Evolutionary conservation across 306 rosid species (phyloP), one percentile per base, ranked within the genome.

Genomic region (Fagus sylvatica): DNA sequence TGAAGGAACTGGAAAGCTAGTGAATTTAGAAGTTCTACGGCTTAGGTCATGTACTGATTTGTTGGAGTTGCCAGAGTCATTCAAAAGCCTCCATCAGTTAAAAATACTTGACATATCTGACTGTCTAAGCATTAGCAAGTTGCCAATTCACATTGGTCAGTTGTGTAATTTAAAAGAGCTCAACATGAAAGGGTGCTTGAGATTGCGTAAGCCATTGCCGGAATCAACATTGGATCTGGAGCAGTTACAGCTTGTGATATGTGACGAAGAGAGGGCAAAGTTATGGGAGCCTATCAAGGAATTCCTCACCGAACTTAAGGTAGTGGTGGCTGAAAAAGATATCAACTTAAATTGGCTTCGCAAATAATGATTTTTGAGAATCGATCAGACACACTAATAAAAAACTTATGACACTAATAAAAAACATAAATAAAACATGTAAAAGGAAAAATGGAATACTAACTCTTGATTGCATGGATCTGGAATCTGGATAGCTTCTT

Each of bases 1-100:
- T 9, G 56, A 83, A 51, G 81, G 37, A 11, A 60, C 83, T 3
- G 83, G 76, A 8, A 49, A 77, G 30, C 3, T 83, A 54, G 49
- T 6, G 5, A 77, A 77, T 66, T 56, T 86, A 22, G 55, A 71
- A 64, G 41, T 55, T 0, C 19, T 86, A 32, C 65, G 87, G 79
- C 85, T 86, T 7, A 83, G 81, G 55, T 80, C 83, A 1, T 83
- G 89, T 46, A 74, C 61, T 2, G 66, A 74, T 53, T 66, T 86
- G 65, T 7, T 1, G 11, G 51, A 33, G 34, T 16, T 80, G 54
- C 85, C 89, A 1, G 66, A 46, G 1, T 80, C 87, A 0, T 74
- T 34, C 33, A 10, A 4, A 39, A 59, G 36, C 42, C 81, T 86
- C 8, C 4, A 11, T 0, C 49, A 43, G 17, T 30, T 86, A 37